Conservation (phyloP, 2,329 filamentous ascomycete genomes). For the Pleurostoma richardsiae region DNA sequence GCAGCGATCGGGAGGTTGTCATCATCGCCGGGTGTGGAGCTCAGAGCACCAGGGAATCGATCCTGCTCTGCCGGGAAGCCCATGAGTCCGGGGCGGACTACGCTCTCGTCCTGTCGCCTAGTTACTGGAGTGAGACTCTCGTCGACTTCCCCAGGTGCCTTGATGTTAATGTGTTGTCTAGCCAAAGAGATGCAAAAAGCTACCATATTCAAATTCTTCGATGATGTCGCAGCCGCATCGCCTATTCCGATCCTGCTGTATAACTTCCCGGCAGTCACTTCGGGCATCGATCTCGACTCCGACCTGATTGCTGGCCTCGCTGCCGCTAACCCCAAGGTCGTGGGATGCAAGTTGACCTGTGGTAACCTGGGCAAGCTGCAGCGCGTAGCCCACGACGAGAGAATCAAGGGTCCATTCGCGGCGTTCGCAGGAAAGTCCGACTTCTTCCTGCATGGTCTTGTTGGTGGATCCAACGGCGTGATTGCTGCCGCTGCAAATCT, state of each 20-base stretch:
- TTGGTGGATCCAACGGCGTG: slow-evolving; percentile 32
- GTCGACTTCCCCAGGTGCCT: no score
- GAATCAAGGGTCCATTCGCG: slow-evolving; percentile 31
- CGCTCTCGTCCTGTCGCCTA: neutral
- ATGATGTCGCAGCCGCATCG: slow-evolving; percentile 45
- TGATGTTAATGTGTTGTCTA: neutral
- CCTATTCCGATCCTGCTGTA: slow-evolving; percentile 13
- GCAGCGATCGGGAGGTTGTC: neutral
- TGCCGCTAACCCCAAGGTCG: slow-evolving; percentile 1
- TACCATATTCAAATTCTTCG: slow-evolving; percentile 45
- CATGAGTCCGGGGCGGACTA: neutral
- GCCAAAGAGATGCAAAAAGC: neutral
- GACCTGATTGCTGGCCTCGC: neutral
- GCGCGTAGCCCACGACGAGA: slow-evolving; percentile 39
- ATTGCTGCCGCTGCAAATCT: slow-evolving; percentile 35
- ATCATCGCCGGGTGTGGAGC: slow-evolving; percentile 1
- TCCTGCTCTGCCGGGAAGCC: neutral
- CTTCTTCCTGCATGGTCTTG: slow-evolving; percentile 33
- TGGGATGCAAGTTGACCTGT: slow-evolving; percentile 2
- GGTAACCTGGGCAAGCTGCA: slow-evolving; percentile 44
- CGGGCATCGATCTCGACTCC: slow-evolving; percentile 1
- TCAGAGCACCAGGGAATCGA: neutral
- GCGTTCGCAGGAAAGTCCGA: slow-evolving; percentile 32
- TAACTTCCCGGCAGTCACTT: slow-evolving; percentile 2
- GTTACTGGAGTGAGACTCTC: neutral